Evolutionary conservation across 139 green algal species (phyloP), one percentile per base, ranked within the genome.

Genomic region (Edaphochlamys debaryana): DNA sequence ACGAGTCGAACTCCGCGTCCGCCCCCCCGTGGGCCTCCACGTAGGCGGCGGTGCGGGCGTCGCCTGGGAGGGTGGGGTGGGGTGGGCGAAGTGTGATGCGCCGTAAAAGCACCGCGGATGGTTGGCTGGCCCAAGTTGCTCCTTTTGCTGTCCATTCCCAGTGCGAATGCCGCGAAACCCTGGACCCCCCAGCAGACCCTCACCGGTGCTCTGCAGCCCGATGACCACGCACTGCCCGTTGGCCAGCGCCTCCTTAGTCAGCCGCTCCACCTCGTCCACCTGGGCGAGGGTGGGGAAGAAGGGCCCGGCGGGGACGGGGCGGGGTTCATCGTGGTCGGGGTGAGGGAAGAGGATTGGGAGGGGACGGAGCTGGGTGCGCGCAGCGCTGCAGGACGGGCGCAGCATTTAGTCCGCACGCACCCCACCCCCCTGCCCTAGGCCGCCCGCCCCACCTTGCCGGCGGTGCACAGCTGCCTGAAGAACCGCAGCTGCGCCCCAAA

Each of bases 401-500:
- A n/a, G n/a, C n/a, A n/a, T n/a, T n/a, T n/a, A n/a, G n/a, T n/a
- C n/a, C n/a, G n/a, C n/a, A n/a, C n/a, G n/a, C n/a, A n/a, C n/a
- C n/a, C n/a, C n/a, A n/a, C n/a, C n/a, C n/a, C n/a, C n/a, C n/a
- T n/a, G n/a, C n/a, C n/a, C n/a, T n/a, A n/a, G 15, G 11, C 48
- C 48, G 48, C 48, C 11, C 48, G 15, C 48, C 64, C 1, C 62
- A 94, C 91, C 92, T 97, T 97, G 41, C 88, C 87, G 4, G 94
- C 89, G 82, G 96, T 96, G 86, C 90, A 95, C 78, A 97, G 89
- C 81, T 92, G 83, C 29, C 89, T 79, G 87, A 97, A 96, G 92
- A 96, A 97, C 70, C 93, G 90, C 79, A 96, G 90, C 84, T 95
- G 92, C 0, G 87, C 82, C 0, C 67, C 82, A 88, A 92, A 96